Evolutionary conservation across 495 filamentous ascomycete species (phyloP).

Genomic region (Endocarpon pusillum): DNA sequence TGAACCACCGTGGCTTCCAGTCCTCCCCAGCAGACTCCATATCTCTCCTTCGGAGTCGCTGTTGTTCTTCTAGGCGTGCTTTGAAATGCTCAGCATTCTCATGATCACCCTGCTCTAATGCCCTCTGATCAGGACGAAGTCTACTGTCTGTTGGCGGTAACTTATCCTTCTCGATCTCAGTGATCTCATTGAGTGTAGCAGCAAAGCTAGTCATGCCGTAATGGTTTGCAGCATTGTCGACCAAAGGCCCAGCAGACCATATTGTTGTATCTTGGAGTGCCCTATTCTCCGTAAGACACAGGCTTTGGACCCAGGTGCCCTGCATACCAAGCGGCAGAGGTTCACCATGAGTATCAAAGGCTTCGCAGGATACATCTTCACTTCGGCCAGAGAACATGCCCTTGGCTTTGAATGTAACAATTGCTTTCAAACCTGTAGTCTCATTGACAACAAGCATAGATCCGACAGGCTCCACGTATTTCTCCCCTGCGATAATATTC

Average conservation of each 20-base stretch:
- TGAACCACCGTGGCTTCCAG: conserved; percentile 72
- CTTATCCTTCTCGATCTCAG: conserved; percentile 50
- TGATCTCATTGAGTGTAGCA: conserved; percentile 75
- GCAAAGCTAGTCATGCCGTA: conserved; percentile 86
- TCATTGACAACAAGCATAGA: conserved; percentile 72
- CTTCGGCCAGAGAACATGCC: conserved; percentile 93
- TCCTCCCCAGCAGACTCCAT: conserved; percentile 55
- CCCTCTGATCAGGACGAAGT: conserved; percentile 81
- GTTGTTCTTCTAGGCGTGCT: conserved; percentile 64
- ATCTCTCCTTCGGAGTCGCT: conserved; percentile 55
- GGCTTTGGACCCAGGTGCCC: conserved; percentile 70
- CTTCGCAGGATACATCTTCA: conserved; percentile 70
- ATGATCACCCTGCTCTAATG: conserved; percentile 63
- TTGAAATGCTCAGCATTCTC: conserved; percentile 78
- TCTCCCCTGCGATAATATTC: conserved; percentile 95
- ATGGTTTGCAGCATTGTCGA: conserved; percentile 52
- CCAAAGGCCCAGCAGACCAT: conserved; percentile 62
- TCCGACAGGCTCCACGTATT: conserved; percentile 91
- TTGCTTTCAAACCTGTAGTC: conserved; percentile 57
- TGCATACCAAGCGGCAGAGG: conserved; percentile 42
- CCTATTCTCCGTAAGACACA: conserved; percentile 43
- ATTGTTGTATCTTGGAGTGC: conserved; percentile 40
- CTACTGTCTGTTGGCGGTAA: conserved; percentile 68
- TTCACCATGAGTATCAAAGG: conserved; percentile 44
- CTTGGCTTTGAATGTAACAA: conserved; percentile 73